Evolutionary conservation across 148 eudicot genomes (phyloP), one percentile per base, ranked within the genome.

Genomic region (Simmondsia chinensis): DNA sequence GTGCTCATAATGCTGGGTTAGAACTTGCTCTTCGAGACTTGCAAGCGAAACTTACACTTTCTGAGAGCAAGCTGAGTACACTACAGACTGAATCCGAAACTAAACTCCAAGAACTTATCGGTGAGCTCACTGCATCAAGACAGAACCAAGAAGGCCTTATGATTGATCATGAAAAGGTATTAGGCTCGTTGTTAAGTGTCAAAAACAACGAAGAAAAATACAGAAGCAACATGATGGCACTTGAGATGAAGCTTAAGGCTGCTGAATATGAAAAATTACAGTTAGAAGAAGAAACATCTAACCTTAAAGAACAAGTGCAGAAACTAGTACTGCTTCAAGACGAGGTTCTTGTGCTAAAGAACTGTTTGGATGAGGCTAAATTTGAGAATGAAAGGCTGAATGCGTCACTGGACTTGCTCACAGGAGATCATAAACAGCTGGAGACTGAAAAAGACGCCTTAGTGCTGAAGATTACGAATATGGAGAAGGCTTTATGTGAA

Each of bases 241-340:
- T 78, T 46, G 95, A 81, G 43, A 44, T 67, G 43, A 76, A 81
- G 54, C 82, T 71, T 39, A 81, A 79, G 27, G 71, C 73, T 39
- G 75, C 76, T 0, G 80, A 76, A 30, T 74, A 71, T 40, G 88
- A 89, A 63, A 71, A 68, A 11, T 63, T 59, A 47, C 79, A 76
- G 53, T 72, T 89, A 20, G 37, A 22, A 29, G 72, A 76, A 57
- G 95, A 82, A 70, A 64, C 59, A 50, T 54, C 76, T 10, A 66
- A 26, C 50, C 70, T 84, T 59, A 79, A 82, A 55, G 65, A 37
- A 50, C 77, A 81, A 57, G 35, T 84, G 64, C 84, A 66, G 63
- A 75, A 70, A 41, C 54, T 64, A 41, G 20, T 59, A 11, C 52
- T 34, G 14, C 72, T 73, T 51, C 81, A 78, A 53, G 82, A 74